These are phyloP conservation scores for Acanthamoeba sp. DNA, from an alignment of 208 protist genomes.

Conservation along the genomic window DNA sequence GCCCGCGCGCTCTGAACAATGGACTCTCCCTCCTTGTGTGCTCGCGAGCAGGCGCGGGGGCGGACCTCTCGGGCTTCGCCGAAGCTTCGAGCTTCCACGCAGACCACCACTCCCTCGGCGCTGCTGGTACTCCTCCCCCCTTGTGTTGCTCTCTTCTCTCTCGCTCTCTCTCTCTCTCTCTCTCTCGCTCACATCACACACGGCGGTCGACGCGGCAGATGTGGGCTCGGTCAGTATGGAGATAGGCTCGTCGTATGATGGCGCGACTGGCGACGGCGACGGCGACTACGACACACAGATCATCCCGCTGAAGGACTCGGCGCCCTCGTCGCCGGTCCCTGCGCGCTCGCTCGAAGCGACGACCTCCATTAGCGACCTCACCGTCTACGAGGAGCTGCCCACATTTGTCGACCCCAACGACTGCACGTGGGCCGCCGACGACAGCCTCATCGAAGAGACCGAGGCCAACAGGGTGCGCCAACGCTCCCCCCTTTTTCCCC, in stretches of 20 bases:
- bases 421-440: not conserved
- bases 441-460: slow-evolving; percentile 6
- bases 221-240: not conserved
- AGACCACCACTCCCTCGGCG: not conserved
- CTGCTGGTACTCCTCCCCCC: not conserved
- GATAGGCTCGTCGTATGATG: not conserved
- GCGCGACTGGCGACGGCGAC: not conserved
- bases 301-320: not conserved
- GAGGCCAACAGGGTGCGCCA: not conserved
- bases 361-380: not conserved
- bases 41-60: no score
- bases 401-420: slow-evolving; percentile 37
- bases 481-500: not conserved
- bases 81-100: not conserved
- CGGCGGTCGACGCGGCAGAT: no score
- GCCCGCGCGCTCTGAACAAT: no score
- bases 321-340: not conserved
- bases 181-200: not conserved
- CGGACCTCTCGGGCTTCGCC: not conserved
- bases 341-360: not conserved
- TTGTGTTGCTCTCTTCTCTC: no score
- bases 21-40: no score
- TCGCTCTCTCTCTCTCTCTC: no score
- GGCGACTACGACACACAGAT: not conserved
- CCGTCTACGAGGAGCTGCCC: slow-evolving; percentile 5